phyloP scores from a whole-genome alignment of 2,329 filamentous ascomycete genomes.

The Pseudopithomyces chartarum region DNA sequence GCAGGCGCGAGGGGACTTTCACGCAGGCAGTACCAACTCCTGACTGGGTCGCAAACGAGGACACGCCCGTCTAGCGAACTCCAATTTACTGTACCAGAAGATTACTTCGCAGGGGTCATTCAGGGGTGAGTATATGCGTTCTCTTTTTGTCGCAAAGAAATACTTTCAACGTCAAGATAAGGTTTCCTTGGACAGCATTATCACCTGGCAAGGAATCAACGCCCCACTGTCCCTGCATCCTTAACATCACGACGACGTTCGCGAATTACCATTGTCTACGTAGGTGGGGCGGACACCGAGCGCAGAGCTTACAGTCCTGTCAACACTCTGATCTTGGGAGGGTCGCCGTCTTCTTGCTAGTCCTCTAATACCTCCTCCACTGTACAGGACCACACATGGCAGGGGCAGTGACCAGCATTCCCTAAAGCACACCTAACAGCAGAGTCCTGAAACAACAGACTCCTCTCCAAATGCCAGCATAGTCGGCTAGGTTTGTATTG shows the following conservation, averaged over 20 bases:
- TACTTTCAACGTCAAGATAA: slow-evolving; percentile 1
- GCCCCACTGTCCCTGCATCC: slow-evolving; percentile 9
- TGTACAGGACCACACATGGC: background rate
- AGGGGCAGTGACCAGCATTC: background rate
- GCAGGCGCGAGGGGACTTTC: background rate
- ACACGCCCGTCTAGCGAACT: background rate
- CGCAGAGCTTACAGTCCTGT: background rate
- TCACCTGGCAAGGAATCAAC: too few relatives aligned
- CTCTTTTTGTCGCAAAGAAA: background rate
- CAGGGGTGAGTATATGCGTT: slow-evolving; percentile 4
- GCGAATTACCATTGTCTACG: background rate
- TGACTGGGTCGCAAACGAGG: background rate
- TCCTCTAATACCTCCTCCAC: background rate
- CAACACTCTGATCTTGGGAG: background rate
- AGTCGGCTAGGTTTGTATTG: background rate
- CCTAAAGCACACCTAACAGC: background rate
- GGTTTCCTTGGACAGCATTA: background rate
- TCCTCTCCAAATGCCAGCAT: background rate
- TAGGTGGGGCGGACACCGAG: background rate
- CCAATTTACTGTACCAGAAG: background rate
- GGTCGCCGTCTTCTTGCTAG: background rate
- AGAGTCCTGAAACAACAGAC: too few relatives aligned
- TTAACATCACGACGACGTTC: background rate
- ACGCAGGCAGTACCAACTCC: background rate
- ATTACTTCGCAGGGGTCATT: background rate